Conservation (phyloP, 2,329 filamentous ascomycete species). For the Venturia carpophila region DNA sequence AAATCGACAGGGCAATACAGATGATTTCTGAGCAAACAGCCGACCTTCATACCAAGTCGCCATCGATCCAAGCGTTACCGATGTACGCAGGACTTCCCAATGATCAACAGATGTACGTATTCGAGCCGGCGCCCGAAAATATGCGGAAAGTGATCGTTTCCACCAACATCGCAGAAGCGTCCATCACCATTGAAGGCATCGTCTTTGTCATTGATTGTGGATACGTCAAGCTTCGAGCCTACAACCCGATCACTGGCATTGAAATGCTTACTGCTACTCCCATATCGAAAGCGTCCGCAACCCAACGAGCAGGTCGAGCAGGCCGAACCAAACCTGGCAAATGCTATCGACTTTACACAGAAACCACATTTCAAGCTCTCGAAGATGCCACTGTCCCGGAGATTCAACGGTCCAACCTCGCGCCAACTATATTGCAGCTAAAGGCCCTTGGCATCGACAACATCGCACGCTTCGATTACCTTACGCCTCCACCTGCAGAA, state of each 20-base stretch:
- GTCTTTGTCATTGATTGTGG: conserved; percentile 86
- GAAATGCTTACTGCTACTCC: conserved; percentile 76
- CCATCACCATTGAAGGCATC: conserved; percentile 87
- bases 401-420: conserved; percentile 85
- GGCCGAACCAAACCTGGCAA: conserved; percentile 86
- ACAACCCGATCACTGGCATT: conserved; percentile 76
- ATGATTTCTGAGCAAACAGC: conserved; percentile 65
- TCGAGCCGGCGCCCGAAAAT: conserved; percentile 72
- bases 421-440: conserved; percentile 79
- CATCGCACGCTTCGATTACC: conserved; percentile 79
- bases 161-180: conserved; percentile 95
- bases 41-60: conserved; percentile 52
- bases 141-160: conserved; percentile 86
- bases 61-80: conserved; percentile 62
- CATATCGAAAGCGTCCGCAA: conserved; percentile 86
- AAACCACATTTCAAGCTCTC: conserved; percentile 59
- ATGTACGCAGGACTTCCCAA: conserved; percentile 83
- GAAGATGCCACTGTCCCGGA: conserved; percentile 73
- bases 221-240: conserved; percentile 83
- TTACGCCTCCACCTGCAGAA: conserved; percentile 77
- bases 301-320: conserved; percentile 81
- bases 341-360: conserved; percentile 87
- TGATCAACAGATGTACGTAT: conserved; percentile 92
- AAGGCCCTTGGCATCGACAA: conserved; percentile 96
- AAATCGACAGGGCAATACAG: conserved; percentile 79